These are phyloP conservation scores for Coemansia sp. DNA, from an alignment of 192 early-diverging fungal genomes.

Conservation along the genomic window DNA sequence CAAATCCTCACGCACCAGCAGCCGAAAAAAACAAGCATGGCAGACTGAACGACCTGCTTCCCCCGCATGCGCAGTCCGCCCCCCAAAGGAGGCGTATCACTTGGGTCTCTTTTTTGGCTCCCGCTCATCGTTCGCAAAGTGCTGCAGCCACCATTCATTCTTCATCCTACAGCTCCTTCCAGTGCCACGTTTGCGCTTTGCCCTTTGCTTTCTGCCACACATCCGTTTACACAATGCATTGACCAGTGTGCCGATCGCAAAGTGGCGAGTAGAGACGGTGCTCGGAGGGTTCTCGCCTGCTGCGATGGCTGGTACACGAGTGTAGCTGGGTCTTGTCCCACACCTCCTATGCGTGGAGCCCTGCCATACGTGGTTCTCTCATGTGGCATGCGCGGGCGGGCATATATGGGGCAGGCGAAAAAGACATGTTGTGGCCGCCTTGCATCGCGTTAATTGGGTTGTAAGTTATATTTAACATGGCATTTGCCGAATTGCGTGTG, in stretches of 20 bases:
- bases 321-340: not conserved
- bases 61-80: not conserved
- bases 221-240: conserved; percentile 3
- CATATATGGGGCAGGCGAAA: not conserved
- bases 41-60: not conserved
- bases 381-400: conserved; percentile 2
- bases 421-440: not conserved
- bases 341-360: not conserved
- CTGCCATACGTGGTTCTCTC: conserved; percentile 1
- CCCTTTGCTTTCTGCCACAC: not conserved
- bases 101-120: not conserved
- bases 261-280: not conserved
- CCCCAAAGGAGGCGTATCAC: conserved; percentile 7
- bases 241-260: not conserved
- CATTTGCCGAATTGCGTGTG: not conserved
- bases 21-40: not conserved
- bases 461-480: not conserved
- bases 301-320: not conserved
- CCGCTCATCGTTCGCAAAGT: conserved; percentile 1
- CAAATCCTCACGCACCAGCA: conserved; percentile 14
- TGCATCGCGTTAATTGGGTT: conserved; percentile 23
- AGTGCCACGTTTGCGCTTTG: not conserved
- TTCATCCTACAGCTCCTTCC: not conserved
- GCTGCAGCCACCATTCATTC: not conserved
- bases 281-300: not conserved